phyloP scores from a whole-genome alignment of 805 yeast species.

The Lachancea sp. region DNA sequence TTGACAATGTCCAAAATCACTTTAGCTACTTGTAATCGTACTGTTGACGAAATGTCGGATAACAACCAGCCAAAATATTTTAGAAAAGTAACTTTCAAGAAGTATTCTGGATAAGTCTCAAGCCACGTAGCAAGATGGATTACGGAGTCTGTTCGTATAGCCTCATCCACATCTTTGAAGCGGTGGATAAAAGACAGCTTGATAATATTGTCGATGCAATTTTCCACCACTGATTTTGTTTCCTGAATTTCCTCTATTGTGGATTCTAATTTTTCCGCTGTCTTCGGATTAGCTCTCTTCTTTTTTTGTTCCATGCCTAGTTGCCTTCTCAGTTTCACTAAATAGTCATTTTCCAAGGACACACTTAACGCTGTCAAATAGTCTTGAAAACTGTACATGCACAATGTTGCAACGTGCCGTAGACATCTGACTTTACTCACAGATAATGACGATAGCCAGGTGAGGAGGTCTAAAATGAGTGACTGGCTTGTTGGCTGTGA shows the following conservation, averaged over 20 bases:
- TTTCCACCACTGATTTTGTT: constrained; percentile 49
- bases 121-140: constrained; percentile 64
- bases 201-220: constrained; percentile 57
- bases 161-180: constrained; percentile 71
- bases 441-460: constrained; percentile 73
- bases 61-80: constrained; percentile 81
- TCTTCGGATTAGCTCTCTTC: constrained; percentile 36
- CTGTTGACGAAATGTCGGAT: constrained; percentile 58
- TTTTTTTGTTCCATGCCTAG: constrained; percentile 33
- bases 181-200: constrained; percentile 66
- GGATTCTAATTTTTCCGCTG: constrained; percentile 41
- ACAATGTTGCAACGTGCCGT: constrained; percentile 57
- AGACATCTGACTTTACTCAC: constrained; percentile 65
- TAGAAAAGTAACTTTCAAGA: constrained; percentile 61
- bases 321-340: constrained; percentile 36
- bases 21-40: constrained; percentile 59
- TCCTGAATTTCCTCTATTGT: constrained; percentile 38
- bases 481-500: constrained; percentile 28
- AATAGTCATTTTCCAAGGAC: constrained; percentile 31
- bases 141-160: constrained; percentile 66
- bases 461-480: constrained; percentile 43
- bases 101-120: constrained; percentile 59
- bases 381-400: constrained; percentile 55
- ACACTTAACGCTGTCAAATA: constrained; percentile 47
- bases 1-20: constrained; percentile 46